A percentile compares a stretch with the other conserved stretches of the same genome.
phyloP scores from a whole-genome alignment of 768 basidiomycete genomes.

The Auricularia heimuer region DNA sequence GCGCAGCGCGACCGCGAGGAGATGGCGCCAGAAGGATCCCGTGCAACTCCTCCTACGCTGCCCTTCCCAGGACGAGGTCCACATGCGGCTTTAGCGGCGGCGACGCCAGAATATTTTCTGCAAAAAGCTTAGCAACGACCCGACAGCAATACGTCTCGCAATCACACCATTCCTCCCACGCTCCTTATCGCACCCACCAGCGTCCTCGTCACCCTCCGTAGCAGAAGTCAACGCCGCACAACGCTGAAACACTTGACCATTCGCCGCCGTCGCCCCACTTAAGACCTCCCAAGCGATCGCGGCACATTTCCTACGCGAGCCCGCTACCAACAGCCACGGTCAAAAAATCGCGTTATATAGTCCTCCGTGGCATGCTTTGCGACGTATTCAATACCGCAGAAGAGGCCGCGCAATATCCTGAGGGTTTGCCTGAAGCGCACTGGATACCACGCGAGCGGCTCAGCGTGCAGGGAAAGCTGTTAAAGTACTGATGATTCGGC shows the following conservation, averaged over 20 bases:
- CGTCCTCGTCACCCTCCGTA: slow-evolving; percentile 6
- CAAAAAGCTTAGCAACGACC: not conserved
- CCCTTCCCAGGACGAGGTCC: slow-evolving; percentile 38
- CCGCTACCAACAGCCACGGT: slow-evolving; percentile 66
- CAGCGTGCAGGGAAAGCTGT: slow-evolving; percentile 19
- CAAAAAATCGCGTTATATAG: slow-evolving; percentile 43
- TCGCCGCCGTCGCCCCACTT: slow-evolving; percentile 1
- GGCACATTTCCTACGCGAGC: slow-evolving; percentile 55
- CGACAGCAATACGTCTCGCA: slow-evolving; percentile 40
- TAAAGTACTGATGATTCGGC: slow-evolving; percentile 35
- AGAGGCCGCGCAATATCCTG: slow-evolving; percentile 40
- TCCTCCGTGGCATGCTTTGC: slow-evolving; percentile 31
- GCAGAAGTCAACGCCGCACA: slow-evolving; percentile 11
- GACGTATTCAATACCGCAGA: slow-evolving; percentile 48
- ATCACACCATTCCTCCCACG: slow-evolving; percentile 35
- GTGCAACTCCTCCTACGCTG: slow-evolving; percentile 41
- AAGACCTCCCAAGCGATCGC: slow-evolving; percentile 64
- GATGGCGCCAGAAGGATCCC: slow-evolving; percentile 49
- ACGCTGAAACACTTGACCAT: slow-evolving; percentile 21
- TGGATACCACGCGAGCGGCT: slow-evolving; percentile 14
- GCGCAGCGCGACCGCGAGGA: slow-evolving; percentile 42
- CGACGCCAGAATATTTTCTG: slow-evolving; percentile 59
- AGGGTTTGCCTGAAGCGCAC: slow-evolving; percentile 19
- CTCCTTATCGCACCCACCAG: too few relatives aligned
- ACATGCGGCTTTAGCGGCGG: slow-evolving; percentile 34